Evolutionary conservation across 2,329 filamentous ascomycete species (phyloP).

Genomic region (Paecilomyces niveus): DNA sequence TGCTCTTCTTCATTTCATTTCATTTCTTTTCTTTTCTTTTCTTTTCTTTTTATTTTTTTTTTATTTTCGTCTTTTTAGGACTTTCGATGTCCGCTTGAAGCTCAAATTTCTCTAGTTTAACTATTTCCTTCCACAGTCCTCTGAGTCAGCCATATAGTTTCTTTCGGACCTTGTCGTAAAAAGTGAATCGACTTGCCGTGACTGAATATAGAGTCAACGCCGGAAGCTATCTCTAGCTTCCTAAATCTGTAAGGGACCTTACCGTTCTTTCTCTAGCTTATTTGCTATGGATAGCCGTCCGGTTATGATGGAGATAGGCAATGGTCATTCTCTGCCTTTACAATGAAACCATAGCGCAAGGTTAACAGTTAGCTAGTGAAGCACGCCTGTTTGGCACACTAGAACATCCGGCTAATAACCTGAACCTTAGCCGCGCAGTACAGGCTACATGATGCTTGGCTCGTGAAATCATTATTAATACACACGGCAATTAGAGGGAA

Average conservation of each 20-base stretch:
- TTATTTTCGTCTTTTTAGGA: neutral
- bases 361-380: too few relatives aligned
- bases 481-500: neutral
- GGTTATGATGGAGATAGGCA: neutral
- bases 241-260: too few relatives aligned
- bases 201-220: neutral
- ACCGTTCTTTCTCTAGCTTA: neutral
- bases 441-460: neutral
- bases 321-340: neutral
- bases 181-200: too few relatives aligned
- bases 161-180: too few relatives aligned
- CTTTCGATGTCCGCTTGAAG: neutral
- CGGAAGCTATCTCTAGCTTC: neutral
- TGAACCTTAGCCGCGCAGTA: neutral
- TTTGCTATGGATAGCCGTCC: neutral
- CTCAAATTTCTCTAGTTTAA: neutral
- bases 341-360: neutral
- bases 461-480: neutral
- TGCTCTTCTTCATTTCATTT: too few relatives aligned
- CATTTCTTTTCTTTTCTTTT: too few relatives aligned
- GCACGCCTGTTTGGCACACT: neutral
- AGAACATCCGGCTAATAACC: neutral
- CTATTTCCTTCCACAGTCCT: neutral
- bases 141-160: neutral
- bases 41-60: too few relatives aligned